Evolutionary conservation across 176 grass and related monocot species (phyloP).

Genomic region (Oryza meyeriana): DNA sequence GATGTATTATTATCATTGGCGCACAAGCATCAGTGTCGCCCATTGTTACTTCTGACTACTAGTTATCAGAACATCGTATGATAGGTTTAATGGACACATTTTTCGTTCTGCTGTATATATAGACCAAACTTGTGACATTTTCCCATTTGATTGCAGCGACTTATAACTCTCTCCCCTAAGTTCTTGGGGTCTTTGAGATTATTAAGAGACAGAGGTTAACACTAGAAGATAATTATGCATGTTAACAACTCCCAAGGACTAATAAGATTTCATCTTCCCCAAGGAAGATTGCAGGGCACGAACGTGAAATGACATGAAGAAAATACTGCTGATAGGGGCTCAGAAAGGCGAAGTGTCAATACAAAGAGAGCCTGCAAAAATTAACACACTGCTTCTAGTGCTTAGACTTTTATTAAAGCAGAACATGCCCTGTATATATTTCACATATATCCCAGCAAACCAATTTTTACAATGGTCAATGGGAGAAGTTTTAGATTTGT

Average conservation of each 20-base stretch:
- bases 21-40: neutral
- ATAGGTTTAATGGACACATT: neutral
- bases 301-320: neutral
- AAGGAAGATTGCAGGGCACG: neutral
- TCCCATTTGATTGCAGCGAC: neutral
- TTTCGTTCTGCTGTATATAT: neutral
- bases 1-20: neutral
- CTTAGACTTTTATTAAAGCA: neutral
- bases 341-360: neutral
- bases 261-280: neutral
- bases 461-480: neutral
- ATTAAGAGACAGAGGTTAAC: neutral
- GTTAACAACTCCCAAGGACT: neutral
- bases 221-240: neutral
- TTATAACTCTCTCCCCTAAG: no score
- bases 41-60: neutral
- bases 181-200: neutral
- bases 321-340: neutral
- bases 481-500: neutral
- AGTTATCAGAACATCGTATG: neutral
- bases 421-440: neutral
- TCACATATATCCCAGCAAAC: neutral
- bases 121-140: neutral
- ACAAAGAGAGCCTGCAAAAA: neutral
- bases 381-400: neutral